Conservation (phyloP, 2,329 filamentous ascomycete genomes). For the Aspergillus bombycis region DNA sequence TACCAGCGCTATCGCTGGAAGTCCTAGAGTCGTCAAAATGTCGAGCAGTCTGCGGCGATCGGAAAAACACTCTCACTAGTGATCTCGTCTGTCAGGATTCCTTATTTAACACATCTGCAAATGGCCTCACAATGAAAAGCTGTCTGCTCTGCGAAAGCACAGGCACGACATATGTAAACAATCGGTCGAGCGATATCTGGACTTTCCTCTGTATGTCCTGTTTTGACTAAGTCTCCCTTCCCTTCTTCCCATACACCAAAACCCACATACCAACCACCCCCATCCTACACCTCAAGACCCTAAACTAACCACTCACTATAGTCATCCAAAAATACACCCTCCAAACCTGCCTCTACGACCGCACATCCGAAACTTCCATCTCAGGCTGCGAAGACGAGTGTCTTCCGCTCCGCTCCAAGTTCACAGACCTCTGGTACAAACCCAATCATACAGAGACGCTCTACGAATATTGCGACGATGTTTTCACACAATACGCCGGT, state of each 20-base stretch:
- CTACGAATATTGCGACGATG: neutral
- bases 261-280: too few species aligned
- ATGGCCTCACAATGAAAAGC: constrained; percentile 1
- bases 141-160: constrained; percentile 6
- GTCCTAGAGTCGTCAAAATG: neutral
- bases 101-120: neutral
- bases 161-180: neutral
- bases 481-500: neutral
- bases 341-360: constrained; percentile 3
- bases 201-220: neutral
- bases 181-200: neutral
- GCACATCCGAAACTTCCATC: neutral
- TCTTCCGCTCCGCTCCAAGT: neutral
- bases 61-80: neutral
- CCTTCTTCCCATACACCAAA: too few species aligned
- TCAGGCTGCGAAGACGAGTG: constrained; percentile 1
- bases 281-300: neutral
- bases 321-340: constrained; percentile 9
- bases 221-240: too few species aligned
- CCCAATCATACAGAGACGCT: neutral
- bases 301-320: neutral
- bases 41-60: neutral
- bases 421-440: neutral
- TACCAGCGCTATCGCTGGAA: neutral
- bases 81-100: constrained; percentile 1